These are phyloP conservation scores for Ceratobasidium sp. DNA, from an alignment of 1,284 basidiomycete genomes.

Conservation along the genomic window DNA sequence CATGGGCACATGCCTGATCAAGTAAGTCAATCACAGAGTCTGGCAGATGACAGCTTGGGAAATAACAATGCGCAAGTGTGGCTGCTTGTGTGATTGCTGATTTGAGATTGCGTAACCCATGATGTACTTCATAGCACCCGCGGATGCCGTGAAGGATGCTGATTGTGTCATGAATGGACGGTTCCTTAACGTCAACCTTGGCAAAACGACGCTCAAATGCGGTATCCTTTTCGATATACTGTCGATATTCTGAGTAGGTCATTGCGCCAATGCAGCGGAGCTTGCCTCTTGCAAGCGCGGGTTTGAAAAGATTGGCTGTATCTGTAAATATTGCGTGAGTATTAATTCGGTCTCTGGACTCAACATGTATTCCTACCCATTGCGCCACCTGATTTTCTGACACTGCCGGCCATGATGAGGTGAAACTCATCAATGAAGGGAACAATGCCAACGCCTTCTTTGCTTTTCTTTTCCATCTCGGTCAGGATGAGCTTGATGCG, in stretches of 20 bases:
- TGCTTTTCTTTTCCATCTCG: constrained; percentile 93
- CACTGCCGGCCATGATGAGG: constrained; percentile 90
- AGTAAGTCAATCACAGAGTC: constrained; percentile 94
- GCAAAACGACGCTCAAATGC: constrained; percentile 96
- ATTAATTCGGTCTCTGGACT: background rate
- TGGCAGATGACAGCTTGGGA: constrained; percentile 87
- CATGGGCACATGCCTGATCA: constrained; percentile 93
- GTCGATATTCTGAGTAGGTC: constrained; percentile 92
- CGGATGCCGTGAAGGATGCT: constrained; percentile 93
- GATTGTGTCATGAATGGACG: constrained; percentile 91
- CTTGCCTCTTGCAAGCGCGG: constrained; percentile 91
- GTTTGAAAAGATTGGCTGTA: constrained; percentile 89
- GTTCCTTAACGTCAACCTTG: constrained; percentile 95
- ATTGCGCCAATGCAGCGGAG: constrained; percentile 92
- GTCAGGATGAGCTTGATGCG: constrained; percentile 93
- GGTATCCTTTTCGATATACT: constrained; percentile 96
- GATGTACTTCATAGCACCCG: constrained; percentile 81
- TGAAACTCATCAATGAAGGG: constrained; percentile 97
- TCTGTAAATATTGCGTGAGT: constrained; percentile 51
- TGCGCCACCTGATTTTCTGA: constrained; percentile 75
- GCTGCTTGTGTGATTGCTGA: constrained; percentile 92
- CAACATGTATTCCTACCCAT: constrained; percentile 65
- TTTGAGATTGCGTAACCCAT: constrained; percentile 93
- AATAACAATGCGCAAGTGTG: constrained; percentile 93
- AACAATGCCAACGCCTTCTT: constrained; percentile 88